These are phyloP conservation scores for Arabidopsis hybrid DNA, from an alignment of 441 rosid species.

Conservation along the genomic window DNA sequence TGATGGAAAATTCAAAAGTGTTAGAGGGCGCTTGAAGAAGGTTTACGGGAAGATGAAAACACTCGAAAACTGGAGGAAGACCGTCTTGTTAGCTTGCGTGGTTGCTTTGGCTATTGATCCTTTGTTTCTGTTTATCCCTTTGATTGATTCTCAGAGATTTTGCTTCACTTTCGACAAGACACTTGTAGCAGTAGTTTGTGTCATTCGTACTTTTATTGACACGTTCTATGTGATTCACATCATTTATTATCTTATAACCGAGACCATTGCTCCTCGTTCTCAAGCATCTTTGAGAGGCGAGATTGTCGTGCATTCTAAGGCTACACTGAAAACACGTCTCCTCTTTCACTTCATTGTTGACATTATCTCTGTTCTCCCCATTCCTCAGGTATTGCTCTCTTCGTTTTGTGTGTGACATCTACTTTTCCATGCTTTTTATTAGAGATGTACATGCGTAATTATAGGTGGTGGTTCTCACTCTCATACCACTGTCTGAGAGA, in stretches of 20 bases:
- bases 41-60: constrained; percentile 31
- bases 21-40: constrained; percentile 17
- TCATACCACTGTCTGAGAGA: constrained; percentile 55
- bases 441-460: not conserved
- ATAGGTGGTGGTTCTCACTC: constrained; percentile 60
- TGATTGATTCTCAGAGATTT: constrained; percentile 45
- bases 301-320: constrained; percentile 46
- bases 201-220: constrained; percentile 63
- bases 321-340: constrained; percentile 46
- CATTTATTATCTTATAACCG: constrained; percentile 53
- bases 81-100: constrained; percentile 55
- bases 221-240: constrained; percentile 63
- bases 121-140: constrained; percentile 63
- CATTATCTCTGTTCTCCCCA: constrained; percentile 63
- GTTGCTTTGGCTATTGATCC: constrained; percentile 68
- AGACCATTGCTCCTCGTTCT: constrained; percentile 57
- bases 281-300: constrained; percentile 58
- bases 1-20: not conserved
- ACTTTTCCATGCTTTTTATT: not conserved
- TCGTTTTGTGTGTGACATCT: not conserved
- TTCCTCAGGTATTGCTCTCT: constrained; percentile 56
- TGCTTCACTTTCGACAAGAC: constrained; percentile 58
- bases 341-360: constrained; percentile 55
- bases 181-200: constrained; percentile 55
- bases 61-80: constrained; percentile 62